Percentiles rank a stretch among this genome's conserved stretches.
Conservation (phyloP, 352 stramenopile genomes). For the Phytopythium vexans region DNA sequence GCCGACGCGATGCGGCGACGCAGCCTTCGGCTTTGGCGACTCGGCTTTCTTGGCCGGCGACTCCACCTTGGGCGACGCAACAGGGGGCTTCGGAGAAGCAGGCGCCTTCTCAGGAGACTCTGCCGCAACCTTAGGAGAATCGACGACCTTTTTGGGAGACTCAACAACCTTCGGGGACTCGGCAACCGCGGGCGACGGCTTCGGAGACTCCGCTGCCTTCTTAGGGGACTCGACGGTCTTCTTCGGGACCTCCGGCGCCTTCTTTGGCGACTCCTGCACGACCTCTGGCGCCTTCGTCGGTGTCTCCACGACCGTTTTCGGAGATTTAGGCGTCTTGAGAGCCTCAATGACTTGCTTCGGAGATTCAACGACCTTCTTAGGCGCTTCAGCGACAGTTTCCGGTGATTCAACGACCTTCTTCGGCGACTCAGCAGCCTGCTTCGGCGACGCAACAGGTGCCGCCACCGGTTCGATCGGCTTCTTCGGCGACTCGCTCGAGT, state of each 20-base stretch:
- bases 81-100: neutral
- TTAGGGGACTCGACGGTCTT: slow-evolving; percentile 17
- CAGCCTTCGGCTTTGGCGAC: slow-evolving; percentile 3
- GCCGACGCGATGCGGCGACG: slow-evolving; percentile 5
- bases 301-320: neutral
- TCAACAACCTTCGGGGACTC: slow-evolving; percentile 9
- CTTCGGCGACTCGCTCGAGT: too few species aligned
- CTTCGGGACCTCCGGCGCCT: slow-evolving; percentile 9
- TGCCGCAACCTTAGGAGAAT: slow-evolving; percentile 1
- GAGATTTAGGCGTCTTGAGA: slow-evolving; percentile 1
- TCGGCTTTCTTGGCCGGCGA: neutral
- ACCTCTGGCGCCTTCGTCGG: slow-evolving; percentile 4
- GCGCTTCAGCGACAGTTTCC: slow-evolving; percentile 2
- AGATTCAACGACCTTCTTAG: neutral
- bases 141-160: slow-evolving; percentile 8
- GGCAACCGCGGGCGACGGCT: too few species aligned
- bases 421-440: slow-evolving; percentile 15
- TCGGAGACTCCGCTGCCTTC: too few species aligned
- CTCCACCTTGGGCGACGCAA: slow-evolving; percentile 4
- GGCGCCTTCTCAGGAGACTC: slow-evolving; percentile 12
- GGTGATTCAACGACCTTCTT: slow-evolving; percentile 8
- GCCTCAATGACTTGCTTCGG: slow-evolving; percentile 1
- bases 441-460: slow-evolving; percentile 14
- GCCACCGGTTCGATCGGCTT: too few species aligned
- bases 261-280: slow-evolving; percentile 11